These are phyloP conservation scores for Rosa chinensis DNA, from an alignment of 306 rosid species.

Conservation along the genomic window DNA sequence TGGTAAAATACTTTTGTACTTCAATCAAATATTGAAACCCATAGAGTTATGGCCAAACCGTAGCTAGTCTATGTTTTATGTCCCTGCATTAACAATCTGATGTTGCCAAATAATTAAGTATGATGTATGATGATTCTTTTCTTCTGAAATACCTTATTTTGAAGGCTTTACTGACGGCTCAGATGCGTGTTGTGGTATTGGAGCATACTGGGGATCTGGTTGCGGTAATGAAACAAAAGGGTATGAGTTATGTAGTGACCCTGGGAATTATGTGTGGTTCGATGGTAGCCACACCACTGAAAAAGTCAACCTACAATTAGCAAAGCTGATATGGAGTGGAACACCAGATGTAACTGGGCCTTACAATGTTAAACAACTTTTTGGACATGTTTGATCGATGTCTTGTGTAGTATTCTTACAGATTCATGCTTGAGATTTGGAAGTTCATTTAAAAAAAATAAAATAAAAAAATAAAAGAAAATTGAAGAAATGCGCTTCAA, in stretches of 20 bases:
- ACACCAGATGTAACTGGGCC: slow-evolving; percentile 17
- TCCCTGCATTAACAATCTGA: too few species aligned
- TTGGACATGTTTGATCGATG: background rate
- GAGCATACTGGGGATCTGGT: background rate
- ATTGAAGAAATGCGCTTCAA: too few species aligned
- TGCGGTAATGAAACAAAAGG: slow-evolving; percentile 25
- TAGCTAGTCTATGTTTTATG: too few species aligned
- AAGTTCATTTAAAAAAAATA: too few species aligned
- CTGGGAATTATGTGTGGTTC: slow-evolving; percentile 31
- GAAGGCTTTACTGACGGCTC: slow-evolving; percentile 33
- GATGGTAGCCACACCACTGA: slow-evolving; percentile 29
- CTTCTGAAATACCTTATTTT: background rate
- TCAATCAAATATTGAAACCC: too few species aligned
- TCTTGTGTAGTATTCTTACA: too few species aligned
- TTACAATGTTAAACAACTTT: slow-evolving; percentile 31
- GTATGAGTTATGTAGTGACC: slow-evolving; percentile 26
- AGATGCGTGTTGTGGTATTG: background rate
- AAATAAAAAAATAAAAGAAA: too few species aligned
- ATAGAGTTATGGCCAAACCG: too few species aligned
- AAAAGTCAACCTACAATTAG: slow-evolving; percentile 19
- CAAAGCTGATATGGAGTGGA: slow-evolving; percentile 29
- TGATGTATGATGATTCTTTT: background rate
- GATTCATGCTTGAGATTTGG: too few species aligned
- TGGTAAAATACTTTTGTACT: too few species aligned
- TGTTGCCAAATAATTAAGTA: too few species aligned